phyloP scores from a whole-genome alignment of 805 yeast genomes.

The Metschnikowia gelsemii region DNA sequence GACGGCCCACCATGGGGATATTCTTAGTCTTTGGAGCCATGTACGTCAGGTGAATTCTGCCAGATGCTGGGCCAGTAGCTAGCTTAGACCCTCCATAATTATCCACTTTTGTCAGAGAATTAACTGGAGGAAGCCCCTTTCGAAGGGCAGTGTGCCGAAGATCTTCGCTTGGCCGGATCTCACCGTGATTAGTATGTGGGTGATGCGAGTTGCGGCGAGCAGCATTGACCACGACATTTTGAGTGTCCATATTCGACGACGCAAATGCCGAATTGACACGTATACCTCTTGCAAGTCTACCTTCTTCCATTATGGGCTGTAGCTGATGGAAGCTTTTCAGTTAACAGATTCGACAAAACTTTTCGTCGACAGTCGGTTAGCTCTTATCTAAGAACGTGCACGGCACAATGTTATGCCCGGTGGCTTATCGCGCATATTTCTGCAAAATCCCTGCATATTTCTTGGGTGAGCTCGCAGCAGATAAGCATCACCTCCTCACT shows the following conservation, averaged over 20 bases:
- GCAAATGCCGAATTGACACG: constrained; percentile 1
- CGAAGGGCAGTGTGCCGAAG: constrained; percentile 15
- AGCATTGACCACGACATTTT: background rate
- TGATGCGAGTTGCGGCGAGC: constrained; percentile 9
- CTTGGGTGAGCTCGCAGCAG: too few relatives aligned
- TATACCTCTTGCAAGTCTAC: constrained; percentile 4
- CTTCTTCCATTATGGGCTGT: constrained; percentile 3
- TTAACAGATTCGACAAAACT: too few relatives aligned
- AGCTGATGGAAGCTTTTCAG: too few relatives aligned
- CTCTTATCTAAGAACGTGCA: too few relatives aligned
- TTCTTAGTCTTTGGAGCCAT: constrained; percentile 11
- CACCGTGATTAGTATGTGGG: background rate
- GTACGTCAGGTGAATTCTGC: background rate
- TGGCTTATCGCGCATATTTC: too few relatives aligned
- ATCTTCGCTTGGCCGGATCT: constrained; percentile 7
- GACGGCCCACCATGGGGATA: constrained; percentile 14
- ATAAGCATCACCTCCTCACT: too few relatives aligned
- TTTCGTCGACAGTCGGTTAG: too few relatives aligned
- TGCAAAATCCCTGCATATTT: too few relatives aligned
- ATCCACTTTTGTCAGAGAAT: constrained; percentile 1
- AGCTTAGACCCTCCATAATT: too few relatives aligned
- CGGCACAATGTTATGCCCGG: too few relatives aligned
- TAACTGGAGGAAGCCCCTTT: constrained; percentile 11
- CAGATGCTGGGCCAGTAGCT: too few relatives aligned
- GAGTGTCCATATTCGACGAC: background rate